Evolutionary conservation across 2,329 filamentous ascomycete genomes (phyloP).

Genomic region (Calonectria ilicicola): DNA sequence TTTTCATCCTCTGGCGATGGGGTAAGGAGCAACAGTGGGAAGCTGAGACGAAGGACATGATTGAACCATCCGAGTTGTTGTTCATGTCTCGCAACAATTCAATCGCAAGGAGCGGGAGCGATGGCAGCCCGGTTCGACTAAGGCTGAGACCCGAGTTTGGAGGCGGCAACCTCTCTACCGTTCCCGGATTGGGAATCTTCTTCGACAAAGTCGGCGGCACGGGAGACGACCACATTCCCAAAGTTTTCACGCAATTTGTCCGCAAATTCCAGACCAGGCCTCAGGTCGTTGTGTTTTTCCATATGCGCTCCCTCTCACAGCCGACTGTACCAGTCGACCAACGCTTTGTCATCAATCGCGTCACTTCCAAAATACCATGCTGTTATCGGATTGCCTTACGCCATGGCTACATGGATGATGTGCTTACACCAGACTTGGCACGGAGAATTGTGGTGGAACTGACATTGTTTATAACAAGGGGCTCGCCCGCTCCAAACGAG

Average conservation of each 20-base stretch:
- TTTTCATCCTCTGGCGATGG: conserved; percentile 83
- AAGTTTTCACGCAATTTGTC: conserved; percentile 75
- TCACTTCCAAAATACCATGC: conserved; percentile 62
- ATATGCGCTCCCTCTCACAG: conserved; percentile 72
- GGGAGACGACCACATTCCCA: conserved; percentile 57
- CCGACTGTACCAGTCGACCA: conserved; percentile 65
- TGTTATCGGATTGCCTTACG: conserved; percentile 78
- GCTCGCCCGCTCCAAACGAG: conserved; percentile 41
- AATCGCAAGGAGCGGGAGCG: conserved; percentile 29
- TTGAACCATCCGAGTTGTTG: conserved; percentile 58
- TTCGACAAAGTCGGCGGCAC: conserved; percentile 81
- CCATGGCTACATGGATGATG: conserved; percentile 79
- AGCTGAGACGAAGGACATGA: conserved; percentile 73
- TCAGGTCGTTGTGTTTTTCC: conserved; percentile 80
- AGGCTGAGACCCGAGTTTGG: conserved; percentile 54
- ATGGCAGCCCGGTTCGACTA: conserved; percentile 36
- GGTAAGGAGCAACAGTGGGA: conserved; percentile 84
- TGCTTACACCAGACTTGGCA: conserved; percentile 73
- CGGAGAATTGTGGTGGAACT: conserved; percentile 69
- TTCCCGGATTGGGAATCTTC: conserved; percentile 76
- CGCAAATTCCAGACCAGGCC: conserved; percentile 76
- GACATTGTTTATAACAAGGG: conserved; percentile 62
- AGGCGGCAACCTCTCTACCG: conserved; percentile 56
- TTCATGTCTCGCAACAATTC: conserved; percentile 41
- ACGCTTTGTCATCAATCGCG: conserved; percentile 59